phyloP scores from a whole-genome alignment of 2,329 filamentous ascomycete genomes.

The Aspergillus hortae region DNA sequence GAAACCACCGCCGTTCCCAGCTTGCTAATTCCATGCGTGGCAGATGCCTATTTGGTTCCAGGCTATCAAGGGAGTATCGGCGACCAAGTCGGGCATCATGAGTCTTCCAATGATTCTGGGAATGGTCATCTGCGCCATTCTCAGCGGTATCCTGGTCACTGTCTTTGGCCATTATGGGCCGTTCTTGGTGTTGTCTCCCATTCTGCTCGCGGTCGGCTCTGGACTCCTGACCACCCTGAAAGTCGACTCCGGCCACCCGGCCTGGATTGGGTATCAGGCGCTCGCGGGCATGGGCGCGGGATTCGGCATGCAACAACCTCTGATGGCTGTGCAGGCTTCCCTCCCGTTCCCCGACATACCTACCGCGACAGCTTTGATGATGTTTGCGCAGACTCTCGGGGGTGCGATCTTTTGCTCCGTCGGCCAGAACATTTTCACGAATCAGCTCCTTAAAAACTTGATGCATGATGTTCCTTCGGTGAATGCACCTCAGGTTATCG shows the following conservation, averaged over 20 bases:
- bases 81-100: constrained; percentile 38
- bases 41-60: constrained; percentile 46
- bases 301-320: constrained; percentile 33
- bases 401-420: constrained; percentile 27
- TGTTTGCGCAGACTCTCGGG: constrained; percentile 37
- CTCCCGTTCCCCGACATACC: constrained; percentile 31
- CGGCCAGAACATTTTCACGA: constrained; percentile 38
- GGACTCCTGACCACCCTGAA: constrained; percentile 35
- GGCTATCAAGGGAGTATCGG: constrained; percentile 32
- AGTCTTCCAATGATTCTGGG: constrained; percentile 33
- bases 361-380: constrained; percentile 32
- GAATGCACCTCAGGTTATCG: constrained; percentile 25
- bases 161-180: constrained; percentile 38
- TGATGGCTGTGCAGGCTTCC: constrained; percentile 33
- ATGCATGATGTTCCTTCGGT: constrained; percentile 20
- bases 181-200: constrained; percentile 33
- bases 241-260: constrained; percentile 25
- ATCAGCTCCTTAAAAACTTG: constrained; percentile 28
- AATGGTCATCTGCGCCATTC: constrained; percentile 29
- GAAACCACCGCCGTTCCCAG: background rate
- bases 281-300: constrained; percentile 35
- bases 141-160: constrained; percentile 29
- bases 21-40: background rate
- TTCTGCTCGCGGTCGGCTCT: constrained; percentile 32
- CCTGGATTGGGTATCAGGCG: constrained; percentile 41